These are phyloP conservation scores for Aspergillus campestris DNA, from an alignment of 495 filamentous ascomycete genomes.

Conservation along the genomic window DNA sequence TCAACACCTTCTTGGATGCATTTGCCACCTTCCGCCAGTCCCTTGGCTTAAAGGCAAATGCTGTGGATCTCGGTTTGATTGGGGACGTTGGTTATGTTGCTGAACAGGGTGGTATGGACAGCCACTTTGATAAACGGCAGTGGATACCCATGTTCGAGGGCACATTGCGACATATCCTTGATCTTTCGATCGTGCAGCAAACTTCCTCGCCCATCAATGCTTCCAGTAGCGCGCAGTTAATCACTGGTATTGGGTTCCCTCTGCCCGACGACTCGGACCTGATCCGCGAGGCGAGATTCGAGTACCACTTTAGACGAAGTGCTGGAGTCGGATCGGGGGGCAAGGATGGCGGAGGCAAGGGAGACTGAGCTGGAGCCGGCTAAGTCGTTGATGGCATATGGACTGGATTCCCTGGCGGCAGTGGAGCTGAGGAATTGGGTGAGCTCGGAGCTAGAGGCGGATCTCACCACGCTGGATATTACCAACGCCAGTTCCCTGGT, in stretches of 20 bases:
- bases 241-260: conserved; percentile 4
- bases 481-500: no score
- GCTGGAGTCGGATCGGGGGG: no score
- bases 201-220: neutral
- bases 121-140: neutral
- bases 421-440: conserved; percentile 16
- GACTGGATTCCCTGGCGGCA: conserved; percentile 15
- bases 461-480: no score
- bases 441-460: conserved; percentile 4
- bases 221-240: conserved; percentile 5
- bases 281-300: neutral
- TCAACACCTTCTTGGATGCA: conserved; percentile 37
- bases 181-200: conserved; percentile 25
- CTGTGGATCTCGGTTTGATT: conserved; percentile 14
- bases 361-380: no score
- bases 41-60: conserved; percentile 12
- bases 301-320: no score
- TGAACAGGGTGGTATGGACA: conserved; percentile 2
- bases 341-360: no score
- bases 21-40: conserved; percentile 31
- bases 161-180: conserved; percentile 21
- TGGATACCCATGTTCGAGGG: conserved; percentile 25
- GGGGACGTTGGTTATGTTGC: conserved; percentile 19
- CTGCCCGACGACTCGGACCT: neutral
- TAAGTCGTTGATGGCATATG: conserved; percentile 1